Evolutionary conservation across 768 basidiomycete species (phyloP), one percentile per base, ranked within the genome.

Genomic region (Suillus alpinus): DNA sequence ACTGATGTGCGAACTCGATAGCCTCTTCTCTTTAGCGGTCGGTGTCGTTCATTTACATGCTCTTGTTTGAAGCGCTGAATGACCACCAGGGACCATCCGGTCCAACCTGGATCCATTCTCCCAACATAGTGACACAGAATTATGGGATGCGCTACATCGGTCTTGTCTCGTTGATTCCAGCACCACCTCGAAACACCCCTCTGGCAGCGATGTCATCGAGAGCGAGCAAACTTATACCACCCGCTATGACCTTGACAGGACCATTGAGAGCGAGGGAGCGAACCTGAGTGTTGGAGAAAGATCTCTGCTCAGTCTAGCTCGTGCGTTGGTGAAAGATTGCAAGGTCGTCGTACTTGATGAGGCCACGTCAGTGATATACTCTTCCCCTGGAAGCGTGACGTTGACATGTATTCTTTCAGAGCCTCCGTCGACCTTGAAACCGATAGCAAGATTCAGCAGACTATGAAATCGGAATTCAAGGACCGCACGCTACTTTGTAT

Each of bases 81-180:
- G 77, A 76, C 18, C 63, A 72, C 4, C 67, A 86, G 76, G 88
- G 63, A 78, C 81, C 67, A 76, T 91, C 63, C 71, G 82, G 70
- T 86, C 76, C 58, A 87, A 79, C 62, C 77, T 84, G 62, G 86
- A 78, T 73, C 76, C 86, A 64, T 93, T 80, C 75, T 83, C 70
- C 69, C 78, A 71, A 71, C 89, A 85, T 63, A 83, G 85, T 58
- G 85, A 88, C 65, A 86, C 86, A 6, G 75, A 79, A 10, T 71
- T 92, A 3, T 89, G 86, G 84, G 87, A 88, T 69, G 88, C 91
- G 4, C 76, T 92, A 18, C 82, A 83, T 20, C 81, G 88, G 43
- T 84, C 88, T 1, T 81, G 78, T 68, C 70, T 84, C 5, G 60
- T 80, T 26, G 72, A 72, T 40, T 61, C 70, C 75, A 26, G 23